These are phyloP conservation scores for Rhizopus sp. DNA, from an alignment of 371 early-diverging fungal genomes.

Conservation along the genomic window DNA sequence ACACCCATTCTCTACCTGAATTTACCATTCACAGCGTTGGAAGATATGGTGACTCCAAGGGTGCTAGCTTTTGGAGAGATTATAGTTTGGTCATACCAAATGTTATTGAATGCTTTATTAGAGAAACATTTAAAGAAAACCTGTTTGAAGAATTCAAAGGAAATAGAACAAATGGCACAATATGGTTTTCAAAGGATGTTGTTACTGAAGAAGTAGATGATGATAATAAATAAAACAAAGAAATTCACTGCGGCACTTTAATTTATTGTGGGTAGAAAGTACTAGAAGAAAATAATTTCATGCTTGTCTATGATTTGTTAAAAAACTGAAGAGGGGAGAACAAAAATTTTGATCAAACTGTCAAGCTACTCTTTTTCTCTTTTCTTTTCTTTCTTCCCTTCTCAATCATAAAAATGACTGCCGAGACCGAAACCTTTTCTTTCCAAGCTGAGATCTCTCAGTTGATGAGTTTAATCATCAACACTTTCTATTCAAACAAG, in stretches of 20 bases:
- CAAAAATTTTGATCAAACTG: no score
- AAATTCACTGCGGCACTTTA: neutral
- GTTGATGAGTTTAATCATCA: conserved; percentile 90
- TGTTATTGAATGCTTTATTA: conserved; percentile 41
- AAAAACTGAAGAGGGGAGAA: neutral
- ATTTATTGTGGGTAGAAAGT: conserved; percentile 14
- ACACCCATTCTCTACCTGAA: conserved; percentile 38
- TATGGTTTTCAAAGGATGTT: conserved; percentile 16
- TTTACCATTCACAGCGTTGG: conserved; percentile 45
- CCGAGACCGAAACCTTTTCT: conserved; percentile 71
- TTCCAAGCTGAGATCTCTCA: conserved; percentile 95
- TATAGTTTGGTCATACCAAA: conserved; percentile 39
- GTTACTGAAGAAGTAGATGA: neutral
- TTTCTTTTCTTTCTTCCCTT: conserved; percentile 23
- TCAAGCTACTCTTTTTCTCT: neutral
- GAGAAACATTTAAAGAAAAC: conserved; percentile 46
- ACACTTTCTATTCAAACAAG: conserved; percentile 57
- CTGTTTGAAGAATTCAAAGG: conserved; percentile 34
- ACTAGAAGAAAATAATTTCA: conserved; percentile 19
- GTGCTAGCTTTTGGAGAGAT: conserved; percentile 51
- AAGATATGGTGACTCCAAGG: conserved; percentile 39
- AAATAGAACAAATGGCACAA: conserved; percentile 11
- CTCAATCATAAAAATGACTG: conserved; percentile 29
- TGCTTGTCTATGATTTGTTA: conserved; percentile 17
- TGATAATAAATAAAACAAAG: neutral